Conservation (phyloP, 108 stramenopile genomes). For the Phaeodactylum tricornutum region DNA sequence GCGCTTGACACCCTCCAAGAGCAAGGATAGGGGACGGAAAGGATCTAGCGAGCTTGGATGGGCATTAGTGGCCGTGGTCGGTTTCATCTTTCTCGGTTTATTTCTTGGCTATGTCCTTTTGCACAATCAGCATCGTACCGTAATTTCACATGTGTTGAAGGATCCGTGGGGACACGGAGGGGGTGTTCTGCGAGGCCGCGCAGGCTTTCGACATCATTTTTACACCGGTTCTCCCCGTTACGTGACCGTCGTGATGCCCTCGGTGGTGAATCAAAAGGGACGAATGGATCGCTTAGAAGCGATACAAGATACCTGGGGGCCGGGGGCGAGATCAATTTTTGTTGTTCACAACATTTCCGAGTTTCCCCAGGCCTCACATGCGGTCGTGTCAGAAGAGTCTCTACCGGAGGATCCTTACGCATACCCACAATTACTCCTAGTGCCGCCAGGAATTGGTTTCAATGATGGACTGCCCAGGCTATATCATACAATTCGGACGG, state of each 20-base stretch:
- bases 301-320: conserved; percentile 81
- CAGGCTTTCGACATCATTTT: conserved; percentile 41
- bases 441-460: conserved; percentile 44
- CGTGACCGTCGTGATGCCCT: conserved; percentile 67
- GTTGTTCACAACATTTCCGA: conserved; percentile 57
- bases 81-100: conserved; percentile 27
- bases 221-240: conserved; percentile 36
- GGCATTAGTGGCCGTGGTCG: conserved; percentile 18
- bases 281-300: conserved; percentile 40
- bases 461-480: conserved; percentile 66
- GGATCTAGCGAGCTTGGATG: conserved; percentile 21
- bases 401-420: conserved; percentile 24
- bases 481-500: conserved; percentile 53
- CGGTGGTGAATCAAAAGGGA: conserved; percentile 71
- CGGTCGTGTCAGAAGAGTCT: conserved; percentile 21
- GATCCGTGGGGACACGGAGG: conserved; percentile 26
- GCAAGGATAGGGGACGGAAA: background rate
- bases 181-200: conserved; percentile 15
- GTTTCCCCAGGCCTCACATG: conserved; percentile 38
- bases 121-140: conserved; percentile 34
- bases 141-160: conserved; percentile 29
- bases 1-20: background rate
- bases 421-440: conserved; percentile 61
- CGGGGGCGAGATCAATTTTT: conserved; percentile 50
- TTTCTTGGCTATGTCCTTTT: conserved; percentile 26